Conservation (phyloP, 148 eudicot species). For the Diospyros kaki region DNA sequence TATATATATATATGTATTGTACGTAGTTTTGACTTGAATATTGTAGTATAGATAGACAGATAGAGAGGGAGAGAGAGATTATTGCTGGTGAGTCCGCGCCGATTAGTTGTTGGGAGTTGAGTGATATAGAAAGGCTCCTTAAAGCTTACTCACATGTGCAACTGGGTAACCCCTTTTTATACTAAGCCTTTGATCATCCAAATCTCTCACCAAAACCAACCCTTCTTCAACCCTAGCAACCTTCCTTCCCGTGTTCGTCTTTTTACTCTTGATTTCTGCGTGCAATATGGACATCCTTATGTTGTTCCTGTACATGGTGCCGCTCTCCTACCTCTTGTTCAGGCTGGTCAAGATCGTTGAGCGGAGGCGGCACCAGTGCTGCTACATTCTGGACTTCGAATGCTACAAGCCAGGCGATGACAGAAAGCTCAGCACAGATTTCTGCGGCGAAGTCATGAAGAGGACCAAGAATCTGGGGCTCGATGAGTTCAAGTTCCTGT, state of each 20-base stretch:
- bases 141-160: background rate
- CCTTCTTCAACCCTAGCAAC: background rate
- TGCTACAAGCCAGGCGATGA: constrained; percentile 59
- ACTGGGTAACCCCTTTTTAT: background rate
- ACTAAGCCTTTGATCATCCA: background rate
- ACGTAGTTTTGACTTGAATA: too few relatives aligned
- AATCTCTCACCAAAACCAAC: background rate
- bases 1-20: too few relatives aligned
- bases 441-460: constrained; percentile 49
- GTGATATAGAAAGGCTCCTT: background rate
- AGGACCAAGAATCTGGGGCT: constrained; percentile 61
- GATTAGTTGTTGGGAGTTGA: constrained; percentile 5
- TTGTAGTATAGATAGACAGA: too few relatives aligned
- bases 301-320: constrained; percentile 23
- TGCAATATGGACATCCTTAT: constrained; percentile 26
- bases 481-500: constrained; percentile 66
- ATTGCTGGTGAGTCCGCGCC: background rate
- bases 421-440: constrained; percentile 44
- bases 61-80: too few relatives aligned
- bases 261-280: background rate
- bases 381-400: constrained; percentile 66
- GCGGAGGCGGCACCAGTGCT: constrained; percentile 32
- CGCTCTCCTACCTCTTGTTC: constrained; percentile 33
- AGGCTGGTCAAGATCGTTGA: constrained; percentile 19
- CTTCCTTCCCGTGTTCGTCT: background rate